Base-by-base conservation (phyloP, 1,284 basidiomycete genomes). In the Phellopilus nigrolimitatus region DNA sequence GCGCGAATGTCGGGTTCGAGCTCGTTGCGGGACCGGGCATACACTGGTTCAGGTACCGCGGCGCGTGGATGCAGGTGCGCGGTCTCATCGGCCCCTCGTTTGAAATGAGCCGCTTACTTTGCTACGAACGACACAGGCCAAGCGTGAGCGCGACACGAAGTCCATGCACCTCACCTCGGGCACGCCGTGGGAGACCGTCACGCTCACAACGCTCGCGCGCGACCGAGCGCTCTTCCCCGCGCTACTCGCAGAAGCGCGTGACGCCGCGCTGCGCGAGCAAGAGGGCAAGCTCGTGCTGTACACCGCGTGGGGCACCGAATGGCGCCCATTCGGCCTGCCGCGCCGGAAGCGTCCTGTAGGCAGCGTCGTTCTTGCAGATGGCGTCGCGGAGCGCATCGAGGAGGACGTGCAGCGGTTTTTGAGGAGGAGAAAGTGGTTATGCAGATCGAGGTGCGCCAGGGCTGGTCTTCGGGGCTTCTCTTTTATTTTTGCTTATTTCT, bases 241-340 rank as follows among this genome's bases (percentile, higher is more conserved):
- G 38, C 74, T 99, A 9, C 79, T 99, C 3, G 70, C 79, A 3
- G 95, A 99, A 66, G 95, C 97, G 19, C 78, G 92, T 39, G 85
- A 91, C 61, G 73, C 97, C 31, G 95, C 95, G 0, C 79, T 97
- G 70, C 76, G 75, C 36, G 85, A 81, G 0, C 89, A 93, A 52
- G 91, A 97, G 66, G 95, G 95, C 43, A 95, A 95, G 64, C 91
- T 97, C 17, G 88, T 97, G 50, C 90, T 99, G 56, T 92, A 95
- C 61, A 98, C 94, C 0, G 91, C 95, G 7, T 97, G 95, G 91
- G 93, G 93, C 0, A 85, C 85, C 15, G 95, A 98, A 64, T 99
- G 97, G 97, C 78, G 84, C 51, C 94, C 91, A 3, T 99, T 99
- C 63, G 97, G 97, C 3, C 86, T 89, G 60, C 95, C 97, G 19